phyloP scores from a whole-genome alignment of 768 basidiomycete genomes.

The Pulveroboletus sp. region DNA sequence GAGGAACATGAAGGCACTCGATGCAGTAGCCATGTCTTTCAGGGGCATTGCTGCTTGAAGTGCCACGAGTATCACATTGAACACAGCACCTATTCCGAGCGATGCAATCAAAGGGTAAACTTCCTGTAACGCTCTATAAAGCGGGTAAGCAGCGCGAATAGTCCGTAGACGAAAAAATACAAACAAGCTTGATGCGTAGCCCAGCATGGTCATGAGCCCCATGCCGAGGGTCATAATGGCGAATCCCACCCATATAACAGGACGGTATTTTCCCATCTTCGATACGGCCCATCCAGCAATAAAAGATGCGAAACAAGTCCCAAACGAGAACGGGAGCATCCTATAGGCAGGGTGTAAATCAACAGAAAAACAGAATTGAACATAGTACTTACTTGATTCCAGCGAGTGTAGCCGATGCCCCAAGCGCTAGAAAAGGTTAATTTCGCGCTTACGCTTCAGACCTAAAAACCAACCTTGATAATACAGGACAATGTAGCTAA shows the following conservation, averaged over 20 bases:
- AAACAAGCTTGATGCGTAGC: conserved; percentile 44
- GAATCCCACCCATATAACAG: conserved; percentile 60
- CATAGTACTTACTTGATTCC: conserved; percentile 53
- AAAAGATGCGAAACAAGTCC: conserved; percentile 49
- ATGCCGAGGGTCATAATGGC: conserved; percentile 56
- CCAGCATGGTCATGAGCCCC: conserved; percentile 73
- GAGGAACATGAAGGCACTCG: conserved; percentile 66
- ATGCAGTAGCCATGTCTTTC: conserved; percentile 82
- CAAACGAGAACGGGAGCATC: conserved; percentile 74
- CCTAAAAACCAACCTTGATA: conserved; percentile 47
- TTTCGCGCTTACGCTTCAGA: not conserved
- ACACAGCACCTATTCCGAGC: conserved; percentile 60
- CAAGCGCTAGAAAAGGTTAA: conserved; percentile 43
- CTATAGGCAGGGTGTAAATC: conserved; percentile 31
- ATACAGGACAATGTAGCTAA: conserved; percentile 65
- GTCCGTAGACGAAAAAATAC: not conserved
- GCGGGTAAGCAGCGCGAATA: conserved; percentile 5
- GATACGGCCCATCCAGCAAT: conserved; percentile 56
- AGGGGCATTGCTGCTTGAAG: conserved; percentile 86
- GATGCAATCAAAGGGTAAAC: conserved; percentile 66
- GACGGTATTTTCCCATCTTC: conserved; percentile 54
- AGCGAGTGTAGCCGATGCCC: conserved; percentile 66
- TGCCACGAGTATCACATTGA: conserved; percentile 65
- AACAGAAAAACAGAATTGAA: not conserved
- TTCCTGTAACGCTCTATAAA: conserved; percentile 53